phyloP scores from a whole-genome alignment of 805 yeast species.

The Metschnikowia reukaufii region DNA sequence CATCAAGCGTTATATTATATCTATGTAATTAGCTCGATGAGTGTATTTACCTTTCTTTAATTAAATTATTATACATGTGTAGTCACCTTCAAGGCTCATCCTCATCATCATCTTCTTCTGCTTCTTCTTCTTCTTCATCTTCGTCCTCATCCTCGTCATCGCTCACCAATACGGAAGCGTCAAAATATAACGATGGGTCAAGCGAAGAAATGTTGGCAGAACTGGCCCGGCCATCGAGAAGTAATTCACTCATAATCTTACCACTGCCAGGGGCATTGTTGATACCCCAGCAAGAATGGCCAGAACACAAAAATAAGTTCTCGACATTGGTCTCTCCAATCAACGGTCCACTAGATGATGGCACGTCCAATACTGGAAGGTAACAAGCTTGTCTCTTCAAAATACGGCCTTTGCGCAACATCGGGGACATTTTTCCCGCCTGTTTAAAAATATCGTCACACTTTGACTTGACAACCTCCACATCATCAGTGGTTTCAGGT shows the following conservation, averaged over 20 bases:
- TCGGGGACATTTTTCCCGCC: slow-evolving; percentile 74
- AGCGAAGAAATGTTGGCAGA: slow-evolving; percentile 79
- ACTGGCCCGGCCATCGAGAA: slow-evolving; percentile 77
- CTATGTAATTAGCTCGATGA: too few relatives aligned
- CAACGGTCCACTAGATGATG: slow-evolving; percentile 88
- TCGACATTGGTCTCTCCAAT: slow-evolving; percentile 91
- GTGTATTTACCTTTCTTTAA: neutral
- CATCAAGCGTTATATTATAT: too few relatives aligned
- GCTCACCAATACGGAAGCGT: slow-evolving; percentile 52
- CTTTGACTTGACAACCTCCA: slow-evolving; percentile 79
- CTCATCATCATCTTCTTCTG: neutral
- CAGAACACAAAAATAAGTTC: slow-evolving; percentile 77
- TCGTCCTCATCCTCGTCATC: slow-evolving; percentile 22
- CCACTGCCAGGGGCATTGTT: slow-evolving; percentile 98
- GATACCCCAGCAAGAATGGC: slow-evolving; percentile 99
- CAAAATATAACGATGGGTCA: slow-evolving; percentile 86
- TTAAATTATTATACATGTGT: neutral
- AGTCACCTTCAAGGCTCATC: neutral
- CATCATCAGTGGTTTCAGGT: slow-evolving; percentile 94
- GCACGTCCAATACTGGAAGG: slow-evolving; percentile 90
- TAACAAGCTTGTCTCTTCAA: slow-evolving; percentile 91
- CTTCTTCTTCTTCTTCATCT: slow-evolving; percentile 16
- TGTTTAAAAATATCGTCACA: slow-evolving; percentile 84
- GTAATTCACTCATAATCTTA: slow-evolving; percentile 81
- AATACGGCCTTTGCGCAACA: slow-evolving; percentile 70